Evolutionary conservation across 106 monocot genomes (phyloP).

Genomic region (Iris macrosiphon): DNA sequence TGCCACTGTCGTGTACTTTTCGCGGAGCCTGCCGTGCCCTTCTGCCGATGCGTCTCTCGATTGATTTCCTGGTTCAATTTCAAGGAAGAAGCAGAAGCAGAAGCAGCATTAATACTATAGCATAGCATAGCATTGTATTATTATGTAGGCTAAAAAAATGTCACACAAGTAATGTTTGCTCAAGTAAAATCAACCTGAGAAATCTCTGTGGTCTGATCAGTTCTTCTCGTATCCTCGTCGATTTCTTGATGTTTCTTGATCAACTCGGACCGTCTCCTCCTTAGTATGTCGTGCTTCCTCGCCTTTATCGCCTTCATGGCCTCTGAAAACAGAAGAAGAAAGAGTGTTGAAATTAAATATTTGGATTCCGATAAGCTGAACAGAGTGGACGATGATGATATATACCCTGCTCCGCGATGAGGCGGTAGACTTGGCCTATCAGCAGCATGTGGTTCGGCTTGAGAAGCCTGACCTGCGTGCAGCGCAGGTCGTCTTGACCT

Average conservation of each 20-base stretch:
- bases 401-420: constrained; percentile 38
- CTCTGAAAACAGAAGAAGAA: constrained; percentile 20
- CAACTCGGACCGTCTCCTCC: no score
- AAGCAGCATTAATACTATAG: not conserved
- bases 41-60: constrained; percentile 14
- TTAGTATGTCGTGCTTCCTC: no score
- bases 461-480: constrained; percentile 38
- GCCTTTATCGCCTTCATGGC: constrained; percentile 47
- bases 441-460: constrained; percentile 35
- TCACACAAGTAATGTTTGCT: no score
- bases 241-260: constrained; percentile 53
- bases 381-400: not conserved
- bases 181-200: no score
- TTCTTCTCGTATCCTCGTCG: constrained; percentile 21
- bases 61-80: constrained; percentile 1
- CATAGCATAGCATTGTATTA: not conserved
- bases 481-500: no score
- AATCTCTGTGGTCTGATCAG: constrained; percentile 10
- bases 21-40: no score
- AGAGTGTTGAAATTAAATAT: not conserved
- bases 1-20: constrained; percentile 59
- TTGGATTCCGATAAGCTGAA: no score
- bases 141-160: no score
- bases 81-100: no score
- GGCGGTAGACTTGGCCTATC: constrained; percentile 42